Base-by-base conservation (phyloP, 192 early-diverging fungal genomes). In the Coemansia guatemalensis region DNA sequence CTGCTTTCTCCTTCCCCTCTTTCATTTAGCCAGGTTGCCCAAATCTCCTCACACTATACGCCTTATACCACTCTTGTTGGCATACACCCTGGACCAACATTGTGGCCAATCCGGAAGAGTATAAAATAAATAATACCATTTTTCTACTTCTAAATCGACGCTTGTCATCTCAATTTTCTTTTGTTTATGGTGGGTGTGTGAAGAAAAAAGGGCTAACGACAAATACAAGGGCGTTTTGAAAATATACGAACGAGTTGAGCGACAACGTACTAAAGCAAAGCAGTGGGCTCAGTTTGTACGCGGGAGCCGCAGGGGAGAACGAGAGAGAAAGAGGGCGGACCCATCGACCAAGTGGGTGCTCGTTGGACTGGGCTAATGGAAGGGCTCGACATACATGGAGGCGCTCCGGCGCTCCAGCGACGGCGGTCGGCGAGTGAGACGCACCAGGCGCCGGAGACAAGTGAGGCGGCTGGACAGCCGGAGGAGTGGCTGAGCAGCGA, bases 401-500 rank as follows among this genome's bases (percentile, higher is more conserved):
- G 9, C 1, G 9, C 35, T 39, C 11, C 35, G 2, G 9, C 35
- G 4, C 35, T 39, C n/a, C 51, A 53, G 51, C 51, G 22, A 27
- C 51, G 51, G 51, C 24, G 24, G 51, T 14, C 51, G 25, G 24
- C 51, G 8, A 53, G 23, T 3, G 11, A 14, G 51, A 27, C 25
- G 51, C 35, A 39, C 1, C 6, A 39, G 35, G 9, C 35, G 35
- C 35, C 35, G 9, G 35, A 39, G 11, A 9, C 35, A 9, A 8
- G 35, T 11, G 35, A 39, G 11, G 1, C 35, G 35, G 35, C 2
- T 0, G 51, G 51, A 4, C 29, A 35, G 26, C 52, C 49, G 26
- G 69, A 69, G 20, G 41, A 50, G 11, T 79, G 81, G 75, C 69
- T 77, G 26, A 59, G 49, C 23, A 75, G 74, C 6, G 74, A 78